A percentile compares a stretch with the other conserved stretches of the same genome.
Conservation (phyloP, 495 filamentous ascomycete species). For the Penicillium egyptiacum region DNA sequence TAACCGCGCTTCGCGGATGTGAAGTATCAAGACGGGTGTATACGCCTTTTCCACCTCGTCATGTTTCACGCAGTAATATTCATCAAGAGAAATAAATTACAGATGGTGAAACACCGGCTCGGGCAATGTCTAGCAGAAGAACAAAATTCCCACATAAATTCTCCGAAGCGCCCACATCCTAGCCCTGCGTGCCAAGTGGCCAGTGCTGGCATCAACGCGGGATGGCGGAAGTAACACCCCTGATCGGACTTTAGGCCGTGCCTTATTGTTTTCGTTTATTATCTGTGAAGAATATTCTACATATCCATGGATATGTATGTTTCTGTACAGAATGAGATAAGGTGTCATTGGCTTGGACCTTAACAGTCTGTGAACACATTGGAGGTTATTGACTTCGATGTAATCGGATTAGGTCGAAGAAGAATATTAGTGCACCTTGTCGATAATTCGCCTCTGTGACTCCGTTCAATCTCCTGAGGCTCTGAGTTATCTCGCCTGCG, state of each 20-base stretch:
- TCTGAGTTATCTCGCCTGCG: not conserved
- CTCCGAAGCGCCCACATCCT: conserved; percentile 23
- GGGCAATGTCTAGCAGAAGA: not conserved
- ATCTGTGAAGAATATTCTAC: not conserved
- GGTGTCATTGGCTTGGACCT: not conserved
- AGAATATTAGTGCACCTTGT: not conserved
- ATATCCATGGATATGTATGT: no score
- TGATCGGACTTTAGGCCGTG: conserved; percentile 25
- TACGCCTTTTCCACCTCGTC: not conserved
- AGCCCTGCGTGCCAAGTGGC: conserved; percentile 19
- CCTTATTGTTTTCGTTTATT: not conserved
- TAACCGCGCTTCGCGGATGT: conserved; percentile 29
- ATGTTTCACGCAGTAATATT: not conserved
- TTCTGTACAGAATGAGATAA: not conserved
- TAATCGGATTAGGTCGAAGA: not conserved
- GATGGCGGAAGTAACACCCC: conserved; percentile 6
- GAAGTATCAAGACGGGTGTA: not conserved
- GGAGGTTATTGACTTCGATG: not conserved
- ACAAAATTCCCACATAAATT: conserved; percentile 9
- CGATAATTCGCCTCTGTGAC: not conserved
- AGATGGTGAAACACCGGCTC: conserved; percentile 14
- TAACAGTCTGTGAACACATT: not conserved
- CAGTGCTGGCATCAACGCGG: conserved; percentile 29
- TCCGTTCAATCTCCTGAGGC: conserved; percentile 1
- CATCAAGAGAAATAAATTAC: not conserved